Percentiles rank a stretch among this genome's conserved stretches.
These are phyloP conservation scores for Trypanosoma vivax DNA, from an alignment of 208 protist species.

Conservation along the genomic window DNA sequence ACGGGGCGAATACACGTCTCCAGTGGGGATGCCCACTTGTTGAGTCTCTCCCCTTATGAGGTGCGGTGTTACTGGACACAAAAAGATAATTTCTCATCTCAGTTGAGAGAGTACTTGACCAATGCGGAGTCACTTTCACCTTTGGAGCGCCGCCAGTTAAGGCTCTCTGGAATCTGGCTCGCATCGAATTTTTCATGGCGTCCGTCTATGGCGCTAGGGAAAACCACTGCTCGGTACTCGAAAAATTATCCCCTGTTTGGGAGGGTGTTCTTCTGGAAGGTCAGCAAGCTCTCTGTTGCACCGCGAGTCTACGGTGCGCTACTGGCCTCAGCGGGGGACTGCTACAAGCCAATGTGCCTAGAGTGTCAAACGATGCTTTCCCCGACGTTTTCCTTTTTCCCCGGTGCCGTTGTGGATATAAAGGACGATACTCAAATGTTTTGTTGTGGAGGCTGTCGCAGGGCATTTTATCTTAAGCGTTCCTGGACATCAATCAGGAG, in stretches of 20 bases:
- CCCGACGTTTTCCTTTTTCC: conserved; percentile 3
- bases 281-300: conserved; percentile 1
- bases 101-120: conserved; percentile 49
- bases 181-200: conserved; percentile 17
- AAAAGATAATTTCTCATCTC: conserved; percentile 34
- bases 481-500: conserved; percentile 51
- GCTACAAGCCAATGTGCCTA: conserved; percentile 15
- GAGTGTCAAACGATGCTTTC: conserved; percentile 8
- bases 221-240: conserved; percentile 15
- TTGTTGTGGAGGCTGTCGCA: conserved; percentile 57
- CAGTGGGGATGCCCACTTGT: conserved; percentile 3
- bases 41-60: conserved; percentile 33
- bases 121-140: conserved; percentile 13
- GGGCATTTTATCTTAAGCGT: conserved; percentile 51
- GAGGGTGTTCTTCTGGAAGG: conserved; percentile 23
- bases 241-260: conserved; percentile 4
- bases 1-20: conserved; percentile 63
- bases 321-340: background rate
- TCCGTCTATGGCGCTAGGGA: background rate
- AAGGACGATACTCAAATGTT: conserved; percentile 57
- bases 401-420: conserved; percentile 31
- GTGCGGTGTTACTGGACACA: conserved; percentile 30
- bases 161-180: conserved; percentile 8
- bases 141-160: conserved; percentile 13
- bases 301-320: conserved; percentile 7